Evolutionary conservation across 169 alveolate species (phyloP), one percentile per base, ranked within the genome.

Genomic region (Plasmodium yoelii): DNA sequence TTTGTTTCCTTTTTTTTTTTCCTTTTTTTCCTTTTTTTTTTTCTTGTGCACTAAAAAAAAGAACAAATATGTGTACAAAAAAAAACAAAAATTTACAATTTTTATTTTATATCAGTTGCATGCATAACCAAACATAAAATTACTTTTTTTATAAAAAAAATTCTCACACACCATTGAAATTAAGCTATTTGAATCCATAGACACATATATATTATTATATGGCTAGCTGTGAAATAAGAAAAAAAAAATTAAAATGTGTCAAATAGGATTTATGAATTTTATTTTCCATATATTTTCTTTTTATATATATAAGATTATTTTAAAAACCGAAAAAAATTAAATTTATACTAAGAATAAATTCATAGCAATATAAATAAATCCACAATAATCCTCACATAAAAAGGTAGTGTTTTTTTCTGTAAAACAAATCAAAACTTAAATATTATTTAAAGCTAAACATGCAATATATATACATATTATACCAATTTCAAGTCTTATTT

Each of bases 31-130:
- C 64, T n/a, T 60, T 73, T 77, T 44, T 77, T 63, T 63, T 18
- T 26, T 77, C 51, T 49, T 64, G 88, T 77, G 88, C 77, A 51
- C 53, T 77, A 77, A 44, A 56, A 69, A 70, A 71, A 71, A 69
- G 63, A 13, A 42, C 57, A 74, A 74, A 34, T 46, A 9, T 67
- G 53, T 44, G 59, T 13, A 69, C 39, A 73, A 18, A 73, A 55
- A 55, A 57, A 73, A 73, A 13, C 18, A 42, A 73, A 73, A 56
- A 59, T 39, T 44, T 51, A 57, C 72, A 56, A 39, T 18, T 73
- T 73, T 73, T 70, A 13, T n/a, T 71, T 56, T 73, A 56, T 63
- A 73, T 59, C 87, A 15, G 7, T 59, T 51, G 87, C 87, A 73
- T 73, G 87, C 87, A 7, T 39, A 61, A 26, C 6, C 47, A 44